Evolutionary conservation across 1,139 yeast species (phyloP).

Genomic region (Meyerozyma athensensis): DNA sequence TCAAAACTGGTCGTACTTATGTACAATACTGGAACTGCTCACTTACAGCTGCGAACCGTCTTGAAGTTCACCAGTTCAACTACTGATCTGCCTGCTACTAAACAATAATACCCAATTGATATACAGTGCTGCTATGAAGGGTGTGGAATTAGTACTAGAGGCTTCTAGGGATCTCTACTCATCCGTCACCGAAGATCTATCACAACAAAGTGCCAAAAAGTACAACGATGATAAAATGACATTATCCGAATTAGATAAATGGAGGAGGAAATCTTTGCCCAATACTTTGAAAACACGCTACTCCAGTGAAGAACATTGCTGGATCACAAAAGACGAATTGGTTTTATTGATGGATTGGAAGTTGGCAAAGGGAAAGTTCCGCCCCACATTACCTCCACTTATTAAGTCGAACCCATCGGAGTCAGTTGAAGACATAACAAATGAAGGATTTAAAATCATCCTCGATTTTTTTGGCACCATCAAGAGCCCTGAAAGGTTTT

Average conservation of each 20-base stretch:
- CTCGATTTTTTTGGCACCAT: constrained; percentile 15
- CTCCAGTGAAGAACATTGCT: constrained; percentile 16
- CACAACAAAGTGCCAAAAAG: constrained; percentile 14
- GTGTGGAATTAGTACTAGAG: neutral
- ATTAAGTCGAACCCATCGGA: constrained; percentile 31
- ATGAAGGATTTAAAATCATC: constrained; percentile 23
- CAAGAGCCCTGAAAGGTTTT: constrained; percentile 7
- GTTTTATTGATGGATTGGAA: constrained; percentile 46
- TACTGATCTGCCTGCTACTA: too few relatives aligned
- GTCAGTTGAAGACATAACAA: constrained; percentile 24
- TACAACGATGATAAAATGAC: constrained; percentile 21
- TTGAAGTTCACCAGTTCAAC: too few relatives aligned
- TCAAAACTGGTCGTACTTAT: constrained; percentile 5
- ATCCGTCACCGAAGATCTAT: constrained; percentile 15
- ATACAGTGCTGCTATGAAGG: neutral
- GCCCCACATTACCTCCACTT: constrained; percentile 41
- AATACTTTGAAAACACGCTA: constrained; percentile 16
- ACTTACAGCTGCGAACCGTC: too few relatives aligned
- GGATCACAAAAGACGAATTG: constrained; percentile 36
- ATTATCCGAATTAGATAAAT: constrained; percentile 30
- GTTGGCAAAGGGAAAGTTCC: constrained; percentile 43
- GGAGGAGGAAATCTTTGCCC: constrained; percentile 31
- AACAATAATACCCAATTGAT: too few relatives aligned
- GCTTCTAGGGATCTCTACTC: constrained; percentile 14
- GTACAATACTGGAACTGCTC: too few relatives aligned